Evolutionary conservation across 208 protist species (phyloP).

Genomic region (Naegleria gruberi): DNA sequence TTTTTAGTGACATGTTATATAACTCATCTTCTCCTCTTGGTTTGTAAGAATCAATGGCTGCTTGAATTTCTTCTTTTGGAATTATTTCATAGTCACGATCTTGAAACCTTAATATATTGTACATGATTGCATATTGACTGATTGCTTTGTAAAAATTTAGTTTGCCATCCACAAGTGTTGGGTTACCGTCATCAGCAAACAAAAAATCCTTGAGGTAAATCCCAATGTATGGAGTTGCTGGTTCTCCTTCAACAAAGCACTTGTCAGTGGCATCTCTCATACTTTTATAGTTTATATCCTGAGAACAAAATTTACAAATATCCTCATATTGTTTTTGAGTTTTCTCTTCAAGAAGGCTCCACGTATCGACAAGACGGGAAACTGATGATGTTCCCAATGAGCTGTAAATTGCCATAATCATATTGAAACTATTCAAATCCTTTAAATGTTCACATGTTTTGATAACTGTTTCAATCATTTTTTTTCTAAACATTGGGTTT

Average conservation of each 20-base stretch:
- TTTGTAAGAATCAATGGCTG: background rate
- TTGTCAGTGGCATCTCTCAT: conserved; percentile 13
- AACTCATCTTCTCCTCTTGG: background rate
- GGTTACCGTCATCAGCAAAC: conserved; percentile 23
- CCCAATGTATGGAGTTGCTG: conserved; percentile 40
- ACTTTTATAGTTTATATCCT: background rate
- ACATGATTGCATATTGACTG: background rate
- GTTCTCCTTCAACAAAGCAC: background rate
- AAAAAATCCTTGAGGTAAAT: conserved; percentile 28
- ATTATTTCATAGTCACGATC: background rate
- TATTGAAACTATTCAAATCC: conserved; percentile 27
- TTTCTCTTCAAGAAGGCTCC: background rate
- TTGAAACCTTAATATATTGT: background rate
- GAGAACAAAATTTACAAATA: background rate
- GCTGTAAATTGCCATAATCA: conserved; percentile 23
- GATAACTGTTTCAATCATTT: background rate
- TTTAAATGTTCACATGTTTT: background rate
- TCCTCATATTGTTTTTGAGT: background rate
- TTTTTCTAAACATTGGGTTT: background rate
- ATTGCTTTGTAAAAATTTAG: background rate
- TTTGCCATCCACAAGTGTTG: background rate
- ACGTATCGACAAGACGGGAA: conserved; percentile 19
- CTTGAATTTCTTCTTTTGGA: background rate
- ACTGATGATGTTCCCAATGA: conserved; percentile 20
- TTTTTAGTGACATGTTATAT: background rate